A percentile compares a stretch with the other conserved stretches of the same genome.
phyloP scores from a whole-genome alignment of 1,284 basidiomycete genomes.

The Anthracocystis panici-leucophaei region DNA sequence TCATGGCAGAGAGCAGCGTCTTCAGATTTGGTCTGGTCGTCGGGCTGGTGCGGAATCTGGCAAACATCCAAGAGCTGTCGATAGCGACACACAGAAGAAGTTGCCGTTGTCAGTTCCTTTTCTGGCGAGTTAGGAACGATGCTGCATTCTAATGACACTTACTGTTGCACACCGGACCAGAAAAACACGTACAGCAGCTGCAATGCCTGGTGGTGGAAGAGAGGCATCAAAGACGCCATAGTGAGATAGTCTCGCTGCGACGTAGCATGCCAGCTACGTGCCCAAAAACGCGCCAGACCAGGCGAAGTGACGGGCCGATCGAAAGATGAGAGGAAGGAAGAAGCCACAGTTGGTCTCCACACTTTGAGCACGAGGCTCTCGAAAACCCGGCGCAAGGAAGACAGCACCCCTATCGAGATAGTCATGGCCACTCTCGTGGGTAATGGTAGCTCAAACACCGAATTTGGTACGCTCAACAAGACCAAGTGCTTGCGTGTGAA shows the following conservation, averaged over 20 bases:
- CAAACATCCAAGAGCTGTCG: slow-evolving; percentile 35
- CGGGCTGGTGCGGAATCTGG: slow-evolving; percentile 16
- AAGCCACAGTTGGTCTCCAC: slow-evolving; percentile 19
- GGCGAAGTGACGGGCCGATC: slow-evolving; percentile 32
- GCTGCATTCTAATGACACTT: slow-evolving; percentile 2
- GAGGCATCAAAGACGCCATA: slow-evolving; percentile 25
- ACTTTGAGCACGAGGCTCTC: slow-evolving; percentile 25
- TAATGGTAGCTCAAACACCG: slow-evolving; percentile 25
- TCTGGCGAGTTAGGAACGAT: not conserved
- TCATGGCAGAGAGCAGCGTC: slow-evolving; percentile 14
- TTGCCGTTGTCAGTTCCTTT: not conserved
- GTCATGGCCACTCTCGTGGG: slow-evolving; percentile 16
- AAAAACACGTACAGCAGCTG: slow-evolving; percentile 42
- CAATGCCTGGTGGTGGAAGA: slow-evolving; percentile 6
- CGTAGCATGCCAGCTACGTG: slow-evolving; percentile 41
- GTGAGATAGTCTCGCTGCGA: slow-evolving; percentile 43
- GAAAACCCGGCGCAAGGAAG: slow-evolving; percentile 15
- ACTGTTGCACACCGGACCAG: slow-evolving; percentile 50
- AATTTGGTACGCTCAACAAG: slow-evolving; percentile 13
- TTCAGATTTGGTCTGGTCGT: not conserved
- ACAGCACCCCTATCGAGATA: slow-evolving; percentile 14
- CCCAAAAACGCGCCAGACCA: slow-evolving; percentile 30
- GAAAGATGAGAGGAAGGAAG: slow-evolving; percentile 31
- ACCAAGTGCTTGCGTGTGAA: slow-evolving; percentile 9
- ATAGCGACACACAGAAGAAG: not conserved